These are phyloP conservation scores for Saccharata proteae DNA, from an alignment of 2,329 filamentous ascomycete species.

Conservation along the genomic window DNA sequence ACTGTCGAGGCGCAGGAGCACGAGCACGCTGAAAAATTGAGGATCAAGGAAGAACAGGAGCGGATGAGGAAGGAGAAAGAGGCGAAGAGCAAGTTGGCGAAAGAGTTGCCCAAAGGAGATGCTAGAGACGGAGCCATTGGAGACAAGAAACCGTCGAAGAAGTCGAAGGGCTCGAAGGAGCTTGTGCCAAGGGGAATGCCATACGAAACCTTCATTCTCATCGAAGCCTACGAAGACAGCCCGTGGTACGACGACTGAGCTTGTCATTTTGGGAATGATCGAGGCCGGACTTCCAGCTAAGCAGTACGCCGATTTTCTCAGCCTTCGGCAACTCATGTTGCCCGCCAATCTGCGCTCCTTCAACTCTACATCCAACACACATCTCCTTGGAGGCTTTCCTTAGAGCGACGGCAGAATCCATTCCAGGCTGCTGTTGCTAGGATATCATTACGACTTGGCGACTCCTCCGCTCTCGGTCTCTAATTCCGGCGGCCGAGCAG, in stretches of 20 bases:
- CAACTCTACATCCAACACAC: too few relatives aligned
- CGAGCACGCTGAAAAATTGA: conserved; percentile 3
- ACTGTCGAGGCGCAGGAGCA: conserved; percentile 4
- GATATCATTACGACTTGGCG: too few relatives aligned
- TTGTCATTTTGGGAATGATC: too few relatives aligned
- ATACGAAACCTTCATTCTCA: conserved; percentile 7
- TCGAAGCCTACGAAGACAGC: conserved; percentile 8
- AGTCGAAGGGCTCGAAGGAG: conserved; percentile 2
- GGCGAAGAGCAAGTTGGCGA: conserved; percentile 4
- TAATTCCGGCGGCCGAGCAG: too few relatives aligned
- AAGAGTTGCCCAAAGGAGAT: conserved; percentile 3
- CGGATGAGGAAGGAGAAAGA: not conserved
- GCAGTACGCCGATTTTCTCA: too few relatives aligned
- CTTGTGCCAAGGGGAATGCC: conserved; percentile 7
- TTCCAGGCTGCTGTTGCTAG: too few relatives aligned
- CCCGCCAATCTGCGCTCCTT: too few relatives aligned
- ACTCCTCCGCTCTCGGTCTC: too few relatives aligned
- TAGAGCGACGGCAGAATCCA: too few relatives aligned
- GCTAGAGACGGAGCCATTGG: conserved; percentile 5
- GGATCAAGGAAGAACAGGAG: conserved; percentile 1
- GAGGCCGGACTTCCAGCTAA: too few relatives aligned
- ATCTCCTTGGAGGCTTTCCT: too few relatives aligned
- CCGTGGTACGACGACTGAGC: conserved; percentile 9
- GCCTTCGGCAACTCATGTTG: too few relatives aligned
- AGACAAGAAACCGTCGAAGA: conserved; percentile 1